These are phyloP conservation scores for Phaffomyces antillensis DNA, from an alignment of 805 yeast genomes.

Conservation along the genomic window DNA sequence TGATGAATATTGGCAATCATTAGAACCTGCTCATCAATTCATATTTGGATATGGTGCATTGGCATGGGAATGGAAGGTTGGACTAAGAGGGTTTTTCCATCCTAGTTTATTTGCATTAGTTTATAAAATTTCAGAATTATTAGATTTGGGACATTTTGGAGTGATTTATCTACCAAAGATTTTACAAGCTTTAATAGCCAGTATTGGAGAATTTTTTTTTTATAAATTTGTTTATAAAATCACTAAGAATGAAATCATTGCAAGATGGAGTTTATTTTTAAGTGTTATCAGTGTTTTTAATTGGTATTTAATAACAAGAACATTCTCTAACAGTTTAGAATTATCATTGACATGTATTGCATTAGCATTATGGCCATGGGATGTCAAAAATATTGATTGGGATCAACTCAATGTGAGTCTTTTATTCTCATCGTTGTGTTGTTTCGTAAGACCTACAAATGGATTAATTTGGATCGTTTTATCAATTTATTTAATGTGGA, in stretches of 20 bases:
- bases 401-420: conserved; percentile 31
- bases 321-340: conserved; percentile 83
- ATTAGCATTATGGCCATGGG: conserved; percentile 68
- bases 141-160: conserved; percentile 30
- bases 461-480: conserved; percentile 65
- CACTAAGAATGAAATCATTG: conserved; percentile 27
- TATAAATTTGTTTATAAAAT: conserved; percentile 37
- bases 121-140: conserved; percentile 27
- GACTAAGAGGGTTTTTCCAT: conserved; percentile 70
- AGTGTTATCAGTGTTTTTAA: conserved; percentile 69
- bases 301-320: conserved; percentile 72
- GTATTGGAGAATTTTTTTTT: conserved; percentile 60
- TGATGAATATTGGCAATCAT: conserved; percentile 88
- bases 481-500: conserved; percentile 31
- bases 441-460: conserved; percentile 81
- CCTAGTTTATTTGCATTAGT: conserved; percentile 62
- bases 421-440: conserved; percentile 49
- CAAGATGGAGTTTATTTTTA: conserved; percentile 37
- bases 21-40: conserved; percentile 82
- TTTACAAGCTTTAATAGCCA: conserved; percentile 60
- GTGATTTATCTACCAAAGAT: conserved; percentile 55
- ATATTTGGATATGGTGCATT: conserved; percentile 75
- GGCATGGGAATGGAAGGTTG: conserved; percentile 92
- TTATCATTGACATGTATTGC: conserved; percentile 62
- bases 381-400: conserved; percentile 15